A percentile compares a stretch with the other conserved stretches of the same genome.
phyloP scores from a whole-genome alignment of 257 asterid genomes.

The Knoxia roxburghii region DNA sequence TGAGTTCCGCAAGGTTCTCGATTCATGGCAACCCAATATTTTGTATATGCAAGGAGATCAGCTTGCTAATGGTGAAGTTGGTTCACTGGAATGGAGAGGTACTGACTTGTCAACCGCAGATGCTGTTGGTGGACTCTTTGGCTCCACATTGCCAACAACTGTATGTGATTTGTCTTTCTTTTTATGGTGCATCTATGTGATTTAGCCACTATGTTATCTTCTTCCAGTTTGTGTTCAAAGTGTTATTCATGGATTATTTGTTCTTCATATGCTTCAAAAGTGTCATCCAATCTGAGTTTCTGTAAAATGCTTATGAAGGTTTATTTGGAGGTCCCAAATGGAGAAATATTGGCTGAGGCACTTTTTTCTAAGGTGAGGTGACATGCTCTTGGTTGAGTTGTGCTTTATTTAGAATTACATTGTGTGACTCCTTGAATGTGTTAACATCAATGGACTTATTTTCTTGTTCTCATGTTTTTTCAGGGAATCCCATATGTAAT shows the following conservation, averaged over 20 bases:
- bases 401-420: neutral
- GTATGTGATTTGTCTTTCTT: conserved; percentile 37
- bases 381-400: neutral
- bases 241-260: neutral
- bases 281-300: conserved; percentile 1
- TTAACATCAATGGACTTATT: conserved; percentile 17
- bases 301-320: conserved; percentile 51
- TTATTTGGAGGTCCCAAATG: conserved; percentile 83
- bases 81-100: conserved; percentile 58
- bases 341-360: conserved; percentile 71
- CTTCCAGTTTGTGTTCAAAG: neutral
- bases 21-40: conserved; percentile 74
- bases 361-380: conserved; percentile 73
- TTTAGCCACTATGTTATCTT: conserved; percentile 5
- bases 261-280: neutral
- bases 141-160: conserved; percentile 53
- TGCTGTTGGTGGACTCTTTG: conserved; percentile 56
- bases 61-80: conserved; percentile 54
- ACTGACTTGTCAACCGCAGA: conserved; percentile 55
- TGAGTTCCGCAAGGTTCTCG: conserved; percentile 61
- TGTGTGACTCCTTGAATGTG: conserved; percentile 13
- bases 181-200: conserved; percentile 3
- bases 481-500: conserved; percentile 87
- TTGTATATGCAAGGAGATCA: conserved; percentile 77
- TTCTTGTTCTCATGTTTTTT: conserved; percentile 22